These are phyloP conservation scores for Sarocladium strictum DNA, from an alignment of 2,329 filamentous ascomycete genomes.

Conservation along the genomic window DNA sequence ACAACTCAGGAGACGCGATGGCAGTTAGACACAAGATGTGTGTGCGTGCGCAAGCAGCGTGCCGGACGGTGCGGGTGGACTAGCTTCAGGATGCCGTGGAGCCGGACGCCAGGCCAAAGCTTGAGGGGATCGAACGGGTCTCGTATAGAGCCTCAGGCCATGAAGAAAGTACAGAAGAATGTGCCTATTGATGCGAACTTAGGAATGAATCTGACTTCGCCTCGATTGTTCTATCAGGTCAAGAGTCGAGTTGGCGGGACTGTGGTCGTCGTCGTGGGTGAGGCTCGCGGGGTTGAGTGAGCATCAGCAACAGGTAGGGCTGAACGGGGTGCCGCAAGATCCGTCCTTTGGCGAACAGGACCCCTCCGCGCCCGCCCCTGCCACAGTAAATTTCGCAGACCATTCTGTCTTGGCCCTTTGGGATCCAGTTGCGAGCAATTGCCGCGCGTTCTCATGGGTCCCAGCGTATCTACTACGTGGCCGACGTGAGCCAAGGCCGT, in stretches of 20 bases:
- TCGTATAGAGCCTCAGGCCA: too few species aligned
- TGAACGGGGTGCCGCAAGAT: slow-evolving; percentile 1
- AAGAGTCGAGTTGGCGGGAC: background rate
- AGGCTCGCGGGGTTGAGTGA: background rate
- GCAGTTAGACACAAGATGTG: background rate
- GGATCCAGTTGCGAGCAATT: too few species aligned
- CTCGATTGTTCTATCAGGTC: too few species aligned
- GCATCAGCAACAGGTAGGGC: background rate
- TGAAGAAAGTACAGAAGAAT: too few species aligned
- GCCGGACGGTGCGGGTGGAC: background rate
- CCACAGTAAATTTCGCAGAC: background rate
- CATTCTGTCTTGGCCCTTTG: too few species aligned
- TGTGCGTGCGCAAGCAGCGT: background rate
- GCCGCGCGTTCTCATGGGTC: background rate
- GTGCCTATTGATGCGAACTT: too few species aligned
- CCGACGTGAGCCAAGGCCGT: background rate
- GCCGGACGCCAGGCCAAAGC: background rate
- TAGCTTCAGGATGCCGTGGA: background rate
- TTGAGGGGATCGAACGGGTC: background rate
- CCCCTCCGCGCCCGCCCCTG: too few species aligned
- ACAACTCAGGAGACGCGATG: background rate
- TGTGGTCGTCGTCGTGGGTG: background rate
- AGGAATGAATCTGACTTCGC: too few species aligned
- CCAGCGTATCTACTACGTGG: background rate
- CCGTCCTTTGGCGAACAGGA: background rate